A percentile compares a stretch with the other conserved stretches of the same genome.
These are phyloP conservation scores for Adansonia digitata DNA, from an alignment of 345 rosid genomes.

Conservation along the genomic window DNA sequence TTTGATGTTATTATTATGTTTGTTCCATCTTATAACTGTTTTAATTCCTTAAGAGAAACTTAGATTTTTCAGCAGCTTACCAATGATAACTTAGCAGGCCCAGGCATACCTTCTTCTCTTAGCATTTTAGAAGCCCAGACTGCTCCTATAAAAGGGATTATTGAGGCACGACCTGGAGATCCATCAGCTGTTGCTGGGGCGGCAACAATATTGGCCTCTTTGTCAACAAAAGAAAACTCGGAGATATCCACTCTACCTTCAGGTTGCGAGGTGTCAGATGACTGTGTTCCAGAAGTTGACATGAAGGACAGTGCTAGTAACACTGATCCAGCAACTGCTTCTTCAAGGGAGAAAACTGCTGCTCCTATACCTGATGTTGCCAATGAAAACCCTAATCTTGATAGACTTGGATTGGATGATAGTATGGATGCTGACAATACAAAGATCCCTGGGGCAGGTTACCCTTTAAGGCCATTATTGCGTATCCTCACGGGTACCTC, in stretches of 20 bases:
- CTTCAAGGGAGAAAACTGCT: slow-evolving; percentile 48
- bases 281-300: slow-evolving; percentile 54
- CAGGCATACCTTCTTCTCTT: slow-evolving; percentile 53
- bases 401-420: slow-evolving; percentile 47
- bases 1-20: slow-evolving; percentile 14
- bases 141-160: slow-evolving; percentile 60
- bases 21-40: neutral
- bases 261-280: slow-evolving; percentile 34
- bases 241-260: slow-evolving; percentile 55
- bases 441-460: slow-evolving; percentile 46
- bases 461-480: slow-evolving; percentile 63
- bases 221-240: slow-evolving; percentile 56
- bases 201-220: slow-evolving; percentile 85
- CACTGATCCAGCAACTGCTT: slow-evolving; percentile 44
- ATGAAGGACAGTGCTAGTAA: slow-evolving; percentile 59
- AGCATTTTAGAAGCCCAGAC: slow-evolving; percentile 72
- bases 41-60: slow-evolving; percentile 39
- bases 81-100: slow-evolving; percentile 53
- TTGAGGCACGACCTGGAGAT: slow-evolving; percentile 78
- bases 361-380: slow-evolving; percentile 43
- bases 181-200: slow-evolving; percentile 86
- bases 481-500: slow-evolving; percentile 58
- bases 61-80: slow-evolving; percentile 86
- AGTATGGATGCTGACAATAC: slow-evolving; percentile 45
- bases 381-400: slow-evolving; percentile 46